A percentile compares a stretch with the other conserved stretches of the same genome.
phyloP scores from a whole-genome alignment of 2,329 filamentous ascomycete genomes.

The Fusarium pseudocircinatum region DNA sequence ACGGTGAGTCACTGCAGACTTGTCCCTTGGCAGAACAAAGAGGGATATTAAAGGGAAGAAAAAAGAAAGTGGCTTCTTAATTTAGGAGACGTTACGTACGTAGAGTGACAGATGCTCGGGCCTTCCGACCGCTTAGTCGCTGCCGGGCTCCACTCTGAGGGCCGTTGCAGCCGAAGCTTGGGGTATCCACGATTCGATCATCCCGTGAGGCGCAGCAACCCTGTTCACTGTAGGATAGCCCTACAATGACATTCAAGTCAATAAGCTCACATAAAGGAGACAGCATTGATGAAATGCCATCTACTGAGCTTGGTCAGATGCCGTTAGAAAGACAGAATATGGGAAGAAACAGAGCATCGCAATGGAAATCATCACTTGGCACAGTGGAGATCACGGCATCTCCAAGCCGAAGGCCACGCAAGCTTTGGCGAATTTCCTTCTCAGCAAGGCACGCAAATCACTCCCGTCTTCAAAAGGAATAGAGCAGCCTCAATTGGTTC shows the following conservation, averaged over 20 bases:
- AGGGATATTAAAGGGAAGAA: neutral
- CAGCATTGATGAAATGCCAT: rapidly evolving
- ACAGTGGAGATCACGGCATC: conserved; percentile 31
- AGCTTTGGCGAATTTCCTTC: neutral
- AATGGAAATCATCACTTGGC: conserved; percentile 3
- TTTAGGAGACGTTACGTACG: neutral
- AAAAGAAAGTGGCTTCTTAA: neutral
- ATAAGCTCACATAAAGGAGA: too few relatives aligned
- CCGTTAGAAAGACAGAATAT: too few relatives aligned
- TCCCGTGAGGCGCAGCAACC: conserved; percentile 25
- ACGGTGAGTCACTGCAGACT: neutral
- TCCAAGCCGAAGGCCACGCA: conserved; percentile 29
- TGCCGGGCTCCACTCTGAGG: neutral
- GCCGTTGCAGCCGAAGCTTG: conserved; percentile 16
- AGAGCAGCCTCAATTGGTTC: neutral
- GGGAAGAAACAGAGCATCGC: neutral
- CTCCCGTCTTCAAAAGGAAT: neutral
- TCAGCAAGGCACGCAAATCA: neutral
- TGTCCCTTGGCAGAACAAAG: neutral
- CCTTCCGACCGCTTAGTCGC: neutral
- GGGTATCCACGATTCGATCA: conserved; percentile 8
- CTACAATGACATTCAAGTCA: neutral
- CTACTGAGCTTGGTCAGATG: rapidly evolving
- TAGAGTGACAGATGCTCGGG: conserved; percentile 5
- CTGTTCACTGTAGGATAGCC: neutral